Percentiles rank a stretch among this genome's conserved stretches.
Evolutionary conservation across 2,329 filamentous ascomycete genomes (phyloP).

Genomic region (Eutypa lata): DNA sequence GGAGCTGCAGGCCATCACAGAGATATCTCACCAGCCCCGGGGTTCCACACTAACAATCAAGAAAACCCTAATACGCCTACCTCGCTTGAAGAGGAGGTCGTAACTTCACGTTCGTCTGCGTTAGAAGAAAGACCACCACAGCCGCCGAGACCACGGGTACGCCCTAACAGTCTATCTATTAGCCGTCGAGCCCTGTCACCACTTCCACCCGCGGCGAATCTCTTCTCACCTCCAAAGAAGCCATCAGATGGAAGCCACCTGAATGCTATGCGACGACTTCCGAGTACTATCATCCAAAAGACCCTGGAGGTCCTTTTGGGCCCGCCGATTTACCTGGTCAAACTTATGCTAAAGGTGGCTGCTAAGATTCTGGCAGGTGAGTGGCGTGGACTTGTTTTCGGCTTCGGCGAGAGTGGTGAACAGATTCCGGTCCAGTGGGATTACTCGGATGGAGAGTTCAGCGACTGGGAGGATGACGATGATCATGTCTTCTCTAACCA

Average conservation of each 20-base stretch:
- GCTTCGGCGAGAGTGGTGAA: conserved; percentile 51
- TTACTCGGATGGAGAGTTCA: conserved; percentile 54
- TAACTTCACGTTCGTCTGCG: conserved; percentile 20
- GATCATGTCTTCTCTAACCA: conserved; percentile 26
- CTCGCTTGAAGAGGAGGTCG: conserved; percentile 2
- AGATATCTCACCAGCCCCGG: conserved; percentile 18
- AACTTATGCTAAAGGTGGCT: conserved; percentile 78
- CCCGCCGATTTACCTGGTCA: conserved; percentile 75
- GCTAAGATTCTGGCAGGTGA: conserved; percentile 66
- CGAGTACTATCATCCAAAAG: conserved; percentile 68
- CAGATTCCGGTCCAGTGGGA: conserved; percentile 59
- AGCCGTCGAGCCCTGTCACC: conserved; percentile 61
- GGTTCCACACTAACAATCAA: conserved; percentile 3
- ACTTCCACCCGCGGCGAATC: conserved; percentile 63
- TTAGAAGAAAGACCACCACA: conserved; percentile 33
- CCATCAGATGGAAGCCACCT: conserved; percentile 37
- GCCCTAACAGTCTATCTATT: conserved; percentile 46
- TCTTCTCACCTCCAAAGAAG: conserved; percentile 51
- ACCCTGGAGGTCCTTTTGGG: conserved; percentile 74
- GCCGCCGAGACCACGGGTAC: conserved; percentile 54
- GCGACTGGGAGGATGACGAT: conserved; percentile 57
- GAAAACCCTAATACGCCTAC: conserved; percentile 3
- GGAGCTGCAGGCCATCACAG: conserved; percentile 23
- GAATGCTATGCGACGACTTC: conserved; percentile 48
- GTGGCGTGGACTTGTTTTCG: conserved; percentile 59